Base-by-base conservation (phyloP, 1,284 basidiomycete species). In the Tausonia pullulans region DNA sequence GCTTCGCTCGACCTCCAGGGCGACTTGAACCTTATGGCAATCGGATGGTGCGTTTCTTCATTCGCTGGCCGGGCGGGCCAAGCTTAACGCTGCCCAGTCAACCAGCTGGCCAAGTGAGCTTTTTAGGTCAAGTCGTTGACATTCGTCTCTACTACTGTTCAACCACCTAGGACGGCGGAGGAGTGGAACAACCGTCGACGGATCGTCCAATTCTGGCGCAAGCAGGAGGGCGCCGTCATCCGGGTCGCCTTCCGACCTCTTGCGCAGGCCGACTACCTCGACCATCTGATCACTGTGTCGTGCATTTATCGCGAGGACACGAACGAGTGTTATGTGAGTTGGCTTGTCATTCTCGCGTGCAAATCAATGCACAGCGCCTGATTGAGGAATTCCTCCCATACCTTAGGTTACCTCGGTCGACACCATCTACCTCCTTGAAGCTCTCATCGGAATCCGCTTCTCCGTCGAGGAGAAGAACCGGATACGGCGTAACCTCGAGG, bases 391-490 rank as follows among this genome's bases (percentile, higher is more conserved):
- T 55, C 27, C 43, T 7, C 13, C 44, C 6, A n/a, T 43, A 14
- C 16, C n/a, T 39, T 11, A 64, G 63, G 85, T 93, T 69, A 98
- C 94, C 13, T 95, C 91, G 0, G 94, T 97, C 68, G 94, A 98
- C 75, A 86, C 93, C 73, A 95, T 98, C 73, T 90, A 88, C 74
- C 81, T 97, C 16, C 83, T 98, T 62, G 92, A 97, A 76, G 84
- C 87, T 11, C 81, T 98, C 57, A 87, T 93, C 45, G 87, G 86
- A 43, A 83, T 84, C 52, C 81, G 86, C 58, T 95, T 96, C 73
- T 87, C 87, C 27, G 88, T 95, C 53, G 92, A 95, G 75, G 94
- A 97, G 81, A 97, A 96, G 81, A 97, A 97, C 73, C 82, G 94
- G 52, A 96, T 97, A 70, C 81, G 95, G 62, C 83, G 94, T 64